Evolutionary conservation across 78 protist genomes (phyloP), one percentile per base, ranked within the genome.

Genomic region (Speleostelium caveatum): DNA sequence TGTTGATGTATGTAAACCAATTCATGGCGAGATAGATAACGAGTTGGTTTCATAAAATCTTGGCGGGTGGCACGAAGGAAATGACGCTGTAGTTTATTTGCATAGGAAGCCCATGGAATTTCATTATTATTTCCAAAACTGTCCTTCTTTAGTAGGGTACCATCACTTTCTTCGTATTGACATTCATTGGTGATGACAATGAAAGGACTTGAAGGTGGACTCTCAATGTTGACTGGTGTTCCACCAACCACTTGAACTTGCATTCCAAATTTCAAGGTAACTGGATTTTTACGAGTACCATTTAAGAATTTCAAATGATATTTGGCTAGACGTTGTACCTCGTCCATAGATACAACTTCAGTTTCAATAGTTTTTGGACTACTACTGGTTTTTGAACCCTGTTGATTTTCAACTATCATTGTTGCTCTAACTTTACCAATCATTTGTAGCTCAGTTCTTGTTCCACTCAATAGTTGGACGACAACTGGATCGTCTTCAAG

Each of bases 111-210:
- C 95, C 95, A 92, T 8, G 88, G 77, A 4, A 92, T 69, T 49
- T 92, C 90, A 24, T 63, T 77, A 38, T 90, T 76, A 14, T 71
- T 79, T 32, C 87, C 90, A 72, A 92, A 92, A 38, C 80, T 49
- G 71, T 83, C 95, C 28, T 69, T 60, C 30, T 86, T 83, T 1
- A 93, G 56, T 16, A 93, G 73, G 0, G 86, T 68, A 49, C 93
- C 94, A 58, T 86, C 93, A 28, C 73, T 33, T 35, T 68, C 93
- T 68, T 86, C 89, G n/a, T 75, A 93, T 59, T 93, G 93, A 35
- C 94, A 86, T 28, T 93, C 95, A 69, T 93, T 93, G 69, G 95
- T 93, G 49, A 93, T 93, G 63, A 93, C 95, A 38, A 93, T 89
- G 55, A 93, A 93, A 12, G 95, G 95, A 8, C 68, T 38, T 22